Conservation (phyloP, 257 asterid species). For the Nemophila menziesii region DNA sequence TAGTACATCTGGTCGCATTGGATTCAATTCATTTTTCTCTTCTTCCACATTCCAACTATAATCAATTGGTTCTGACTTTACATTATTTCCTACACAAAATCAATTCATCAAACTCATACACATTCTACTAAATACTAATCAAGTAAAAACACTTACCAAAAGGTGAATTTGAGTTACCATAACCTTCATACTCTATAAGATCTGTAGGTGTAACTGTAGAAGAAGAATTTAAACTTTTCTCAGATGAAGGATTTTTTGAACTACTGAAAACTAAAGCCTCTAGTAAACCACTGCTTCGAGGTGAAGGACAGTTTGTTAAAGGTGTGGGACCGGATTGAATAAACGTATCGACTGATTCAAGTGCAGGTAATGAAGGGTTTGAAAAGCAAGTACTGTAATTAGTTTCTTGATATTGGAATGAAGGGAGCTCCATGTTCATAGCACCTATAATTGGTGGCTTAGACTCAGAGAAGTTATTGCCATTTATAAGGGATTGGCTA, state of each 20-base stretch:
- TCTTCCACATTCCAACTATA: conserved; percentile 27
- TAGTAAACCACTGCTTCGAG: conserved; percentile 55
- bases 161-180: conserved; percentile 27
- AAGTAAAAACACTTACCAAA: conserved; percentile 15
- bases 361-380: conserved; percentile 20
- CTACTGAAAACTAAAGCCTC: conserved; percentile 41
- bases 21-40: conserved; percentile 12
- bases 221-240: conserved; percentile 25
- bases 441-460: conserved; percentile 47
- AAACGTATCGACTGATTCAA: conserved; percentile 35
- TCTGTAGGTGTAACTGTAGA: conserved; percentile 24
- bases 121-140: too few relatives aligned
- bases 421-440: conserved; percentile 79
- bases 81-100: conserved; percentile 19
- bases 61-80: conserved; percentile 32
- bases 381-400: conserved; percentile 33
- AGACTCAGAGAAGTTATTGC: conserved; percentile 51
- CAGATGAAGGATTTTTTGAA: conserved; percentile 29
- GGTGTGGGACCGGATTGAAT: conserved; percentile 31
- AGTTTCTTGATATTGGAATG: conserved; percentile 63
- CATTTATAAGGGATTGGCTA: conserved; percentile 31
- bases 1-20: conserved; percentile 28
- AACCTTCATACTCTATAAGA: conserved; percentile 23
- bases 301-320: conserved; percentile 35
- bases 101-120: too few relatives aligned